Conservation (phyloP, 768 basidiomycete genomes). For the Sarcodon sp. region DNA sequence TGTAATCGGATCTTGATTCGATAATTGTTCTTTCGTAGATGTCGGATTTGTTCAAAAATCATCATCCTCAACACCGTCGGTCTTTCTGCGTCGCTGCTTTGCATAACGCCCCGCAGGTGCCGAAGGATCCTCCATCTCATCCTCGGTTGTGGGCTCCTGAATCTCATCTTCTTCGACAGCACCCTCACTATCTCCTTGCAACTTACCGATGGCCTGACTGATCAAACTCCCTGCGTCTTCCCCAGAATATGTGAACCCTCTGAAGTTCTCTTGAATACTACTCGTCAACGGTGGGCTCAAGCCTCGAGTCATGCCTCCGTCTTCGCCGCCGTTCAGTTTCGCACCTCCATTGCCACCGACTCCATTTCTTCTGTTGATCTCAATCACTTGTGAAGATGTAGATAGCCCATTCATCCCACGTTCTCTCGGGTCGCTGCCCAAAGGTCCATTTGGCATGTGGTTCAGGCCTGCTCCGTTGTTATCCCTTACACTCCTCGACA, state of each 20-base stretch:
- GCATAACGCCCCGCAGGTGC: constrained; percentile 63
- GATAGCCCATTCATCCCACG: background rate
- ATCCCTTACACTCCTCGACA: constrained; percentile 7
- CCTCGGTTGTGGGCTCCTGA: constrained; percentile 46
- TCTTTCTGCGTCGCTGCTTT: constrained; percentile 29
- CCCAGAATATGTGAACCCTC: constrained; percentile 84
- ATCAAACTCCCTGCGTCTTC: constrained; percentile 45
- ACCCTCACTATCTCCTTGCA: constrained; percentile 17
- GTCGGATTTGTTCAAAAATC: background rate
- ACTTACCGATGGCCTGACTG: constrained; percentile 24
- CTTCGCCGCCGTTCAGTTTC: constrained; percentile 16
- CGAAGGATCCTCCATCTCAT: constrained; percentile 59
- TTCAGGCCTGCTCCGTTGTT: constrained; percentile 24
- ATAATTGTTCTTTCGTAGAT: no score
- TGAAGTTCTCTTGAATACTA: constrained; percentile 93
- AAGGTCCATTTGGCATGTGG: constrained; percentile 67
- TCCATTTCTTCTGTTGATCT: constrained; percentile 3
- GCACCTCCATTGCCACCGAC: constrained; percentile 2
- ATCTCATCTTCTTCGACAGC: constrained; percentile 22
- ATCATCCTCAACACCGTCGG: background rate
- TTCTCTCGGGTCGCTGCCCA: constrained; percentile 29
- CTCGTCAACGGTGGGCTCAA: constrained; percentile 54
- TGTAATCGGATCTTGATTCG: no score
- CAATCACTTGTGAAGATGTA: background rate
- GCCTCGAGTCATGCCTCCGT: constrained; percentile 27